Base-by-base conservation (phyloP, 2,329 filamentous ascomycete species). In the Aspergillus nomiae region DNA sequence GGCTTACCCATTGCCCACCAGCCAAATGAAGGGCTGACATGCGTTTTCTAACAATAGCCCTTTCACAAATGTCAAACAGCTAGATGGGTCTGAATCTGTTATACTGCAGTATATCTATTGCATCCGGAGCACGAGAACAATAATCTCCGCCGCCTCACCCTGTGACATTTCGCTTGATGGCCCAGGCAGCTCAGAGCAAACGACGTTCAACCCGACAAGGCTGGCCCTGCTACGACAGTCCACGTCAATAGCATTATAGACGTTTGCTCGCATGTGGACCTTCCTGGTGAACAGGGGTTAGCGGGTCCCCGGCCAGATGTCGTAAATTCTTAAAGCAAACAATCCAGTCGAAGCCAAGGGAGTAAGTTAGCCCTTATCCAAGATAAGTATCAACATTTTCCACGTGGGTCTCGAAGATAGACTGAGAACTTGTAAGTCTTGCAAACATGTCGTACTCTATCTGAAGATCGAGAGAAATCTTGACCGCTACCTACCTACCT, bases 31-130 rank as follows among this genome's bases (percentile, higher is more conserved):
- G n/a, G 28, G 10, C n/a, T 12, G 45, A 16, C 45, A 7, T 28
- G 21, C 21, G 14, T 41, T 51, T 58, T 48, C 32, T 34, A 43
- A 56, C 24, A 53, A 56, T 59, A 34, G 28, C 10, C 28, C 48
- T 34, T 51, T 19, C 54, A 19, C 30, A 21, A 51, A 48, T 38
- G 38, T 12, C 30, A 32, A 60, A 30, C 45, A 41, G 24, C 32
- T 62, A 21, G 32, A 32, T 41, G 34, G 50, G 58, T 50, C 60
- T 62, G 64, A 58, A 58, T 55, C 57, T 51, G 30, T 36, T 24
- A 11, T 46, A 60, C 43, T 19, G 32, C 32, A 26, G 45, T 36
- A 11, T 16, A 56, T 60, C 41, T 12, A 6, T 30, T 26, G 32
- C 21, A 36, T 51, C 19, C 28, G 2, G 4, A 7, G 16, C 16